Evolutionary conservation across 768 basidiomycete genomes (phyloP).

Genomic region (Panus rudis): DNA sequence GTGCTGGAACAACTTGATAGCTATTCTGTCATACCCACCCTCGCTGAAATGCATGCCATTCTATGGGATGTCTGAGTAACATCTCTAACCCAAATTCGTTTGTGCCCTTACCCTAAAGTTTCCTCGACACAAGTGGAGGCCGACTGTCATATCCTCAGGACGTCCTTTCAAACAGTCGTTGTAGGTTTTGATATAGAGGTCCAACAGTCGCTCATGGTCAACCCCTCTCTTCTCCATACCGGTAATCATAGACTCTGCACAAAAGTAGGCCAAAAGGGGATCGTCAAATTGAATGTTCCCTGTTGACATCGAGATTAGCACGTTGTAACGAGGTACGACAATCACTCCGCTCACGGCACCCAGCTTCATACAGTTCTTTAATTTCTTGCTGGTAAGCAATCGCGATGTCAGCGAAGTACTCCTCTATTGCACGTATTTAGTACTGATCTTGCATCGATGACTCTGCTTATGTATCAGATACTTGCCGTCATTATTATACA

Average conservation of each 20-base stretch:
- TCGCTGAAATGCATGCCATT: conserved; percentile 49
- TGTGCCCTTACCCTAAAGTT: conserved; percentile 20
- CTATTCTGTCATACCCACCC: conserved; percentile 53
- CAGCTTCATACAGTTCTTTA: conserved; percentile 35
- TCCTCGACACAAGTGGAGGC: conserved; percentile 56
- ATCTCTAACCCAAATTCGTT: background rate
- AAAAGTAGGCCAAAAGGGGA: conserved; percentile 55
- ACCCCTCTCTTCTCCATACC: conserved; percentile 55
- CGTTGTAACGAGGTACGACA: background rate
- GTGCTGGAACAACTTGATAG: conserved; percentile 46
- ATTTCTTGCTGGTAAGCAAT: conserved; percentile 40
- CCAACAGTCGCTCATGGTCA: conserved; percentile 57
- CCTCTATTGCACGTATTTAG: conserved; percentile 18
- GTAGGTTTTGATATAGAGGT: conserved; percentile 60
- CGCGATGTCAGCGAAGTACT: conserved; percentile 44
- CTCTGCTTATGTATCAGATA: conserved; percentile 9
- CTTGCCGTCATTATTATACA: conserved; percentile 56
- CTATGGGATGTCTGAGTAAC: conserved; percentile 32
- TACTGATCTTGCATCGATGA: no score
- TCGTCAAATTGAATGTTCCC: conserved; percentile 40
- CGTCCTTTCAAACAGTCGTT: conserved; percentile 46
- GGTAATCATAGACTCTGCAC: conserved; percentile 45
- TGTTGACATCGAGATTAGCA: background rate
- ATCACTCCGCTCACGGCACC: conserved; percentile 21
- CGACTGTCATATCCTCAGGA: conserved; percentile 46